Evolutionary conservation across 805 yeast genomes (phyloP).

Genomic region (Yarrowia deformans): DNA sequence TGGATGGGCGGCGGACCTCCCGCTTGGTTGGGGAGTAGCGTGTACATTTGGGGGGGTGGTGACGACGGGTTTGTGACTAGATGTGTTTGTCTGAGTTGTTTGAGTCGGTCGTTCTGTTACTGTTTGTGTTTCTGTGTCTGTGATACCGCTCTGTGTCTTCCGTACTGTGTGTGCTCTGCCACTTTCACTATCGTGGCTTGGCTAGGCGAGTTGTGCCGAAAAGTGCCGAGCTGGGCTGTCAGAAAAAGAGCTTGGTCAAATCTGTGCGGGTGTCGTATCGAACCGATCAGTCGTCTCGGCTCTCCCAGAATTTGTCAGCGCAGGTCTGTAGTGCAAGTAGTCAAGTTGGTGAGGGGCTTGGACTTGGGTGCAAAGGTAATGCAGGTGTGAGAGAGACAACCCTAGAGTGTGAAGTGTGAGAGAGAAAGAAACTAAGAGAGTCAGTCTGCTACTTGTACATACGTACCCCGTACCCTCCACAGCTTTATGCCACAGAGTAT

Average conservation of each 20-base stretch:
- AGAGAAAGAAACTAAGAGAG: no score
- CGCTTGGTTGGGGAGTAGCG: constrained; percentile 32
- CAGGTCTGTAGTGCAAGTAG: constrained; percentile 25
- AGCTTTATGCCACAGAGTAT: no score
- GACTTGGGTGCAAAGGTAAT: constrained; percentile 33
- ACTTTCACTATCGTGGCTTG: no score
- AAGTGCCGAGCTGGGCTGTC: no score
- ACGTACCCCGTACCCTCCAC: no score
- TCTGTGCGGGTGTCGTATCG: background rate
- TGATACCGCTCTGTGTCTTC: no score
- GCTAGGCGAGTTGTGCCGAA: no score
- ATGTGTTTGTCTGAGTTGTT: background rate
- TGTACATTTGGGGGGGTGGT: constrained; percentile 6
- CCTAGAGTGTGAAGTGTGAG: background rate
- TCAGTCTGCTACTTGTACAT: no score
- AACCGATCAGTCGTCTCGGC: constrained; percentile 6
- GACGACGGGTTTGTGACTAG: background rate
- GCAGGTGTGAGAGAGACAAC: constrained; percentile 24
- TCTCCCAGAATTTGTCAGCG: constrained; percentile 3
- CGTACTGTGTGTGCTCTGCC: no score
- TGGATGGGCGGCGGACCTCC: constrained; percentile 37
- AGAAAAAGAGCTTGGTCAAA: no score
- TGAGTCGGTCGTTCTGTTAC: background rate
- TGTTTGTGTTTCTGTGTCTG: background rate
- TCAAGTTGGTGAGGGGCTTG: constrained; percentile 38